Conservation (phyloP, 441 rosid species). For the Populus hybrid region DNA sequence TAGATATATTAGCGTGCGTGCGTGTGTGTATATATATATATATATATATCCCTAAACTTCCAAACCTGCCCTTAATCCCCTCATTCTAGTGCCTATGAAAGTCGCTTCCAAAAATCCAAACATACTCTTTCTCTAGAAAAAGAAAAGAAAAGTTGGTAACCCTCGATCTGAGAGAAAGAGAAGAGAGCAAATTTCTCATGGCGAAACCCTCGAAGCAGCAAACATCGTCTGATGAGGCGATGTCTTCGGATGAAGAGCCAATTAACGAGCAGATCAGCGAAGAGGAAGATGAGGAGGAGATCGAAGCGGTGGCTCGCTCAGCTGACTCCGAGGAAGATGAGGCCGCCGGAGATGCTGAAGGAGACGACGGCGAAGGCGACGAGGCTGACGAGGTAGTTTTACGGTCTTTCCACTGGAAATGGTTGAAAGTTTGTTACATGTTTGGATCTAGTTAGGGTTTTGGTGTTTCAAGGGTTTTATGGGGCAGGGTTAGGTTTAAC, state of each 20-base stretch:
- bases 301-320: conserved; percentile 93
- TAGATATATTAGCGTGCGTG: background rate
- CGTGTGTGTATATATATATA: no score
- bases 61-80: background rate
- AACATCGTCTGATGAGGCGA: conserved; percentile 63
- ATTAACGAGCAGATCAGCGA: conserved; percentile 64
- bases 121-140: background rate
- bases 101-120: conserved; percentile 9
- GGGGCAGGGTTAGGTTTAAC: background rate
- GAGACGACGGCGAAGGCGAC: conserved; percentile 34
- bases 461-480: background rate
- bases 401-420: background rate
- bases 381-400: conserved; percentile 51
- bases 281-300: conserved; percentile 91
- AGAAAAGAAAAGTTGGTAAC: conserved; percentile 12
- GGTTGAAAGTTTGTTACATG: background rate
- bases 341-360: conserved; percentile 38
- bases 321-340: conserved; percentile 64
- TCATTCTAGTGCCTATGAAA: background rate
- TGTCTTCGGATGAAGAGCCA: conserved; percentile 65
- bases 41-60: background rate
- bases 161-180: conserved; percentile 37
- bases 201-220: conserved; percentile 56
- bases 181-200: conserved; percentile 30
- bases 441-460: conserved; percentile 9